phyloP scores from a whole-genome alignment of 257 asterid genomes.

The Asclepias syriaca region DNA sequence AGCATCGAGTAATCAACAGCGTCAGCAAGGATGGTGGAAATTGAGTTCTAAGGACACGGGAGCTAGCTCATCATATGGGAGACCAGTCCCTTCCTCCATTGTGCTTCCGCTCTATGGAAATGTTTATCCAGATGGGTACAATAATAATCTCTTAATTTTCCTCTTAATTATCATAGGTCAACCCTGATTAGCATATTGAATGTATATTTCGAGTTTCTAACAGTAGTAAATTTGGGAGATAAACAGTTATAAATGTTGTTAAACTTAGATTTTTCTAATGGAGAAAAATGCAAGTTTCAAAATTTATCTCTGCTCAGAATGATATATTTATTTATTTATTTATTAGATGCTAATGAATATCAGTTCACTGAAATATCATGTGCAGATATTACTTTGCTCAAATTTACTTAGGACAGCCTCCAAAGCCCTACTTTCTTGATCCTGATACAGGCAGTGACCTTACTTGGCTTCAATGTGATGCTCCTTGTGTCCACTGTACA shows the following conservation, averaged over 20 bases:
- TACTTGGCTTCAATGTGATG: conserved; percentile 98
- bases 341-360: neutral
- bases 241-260: neutral
- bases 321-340: neutral
- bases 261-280: too few species aligned
- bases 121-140: conserved; percentile 91
- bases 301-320: neutral
- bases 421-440: conserved; percentile 93
- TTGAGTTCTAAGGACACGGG: conserved; percentile 31
- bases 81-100: conserved; percentile 44
- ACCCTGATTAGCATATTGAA: neutral
- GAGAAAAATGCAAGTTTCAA: neutral
- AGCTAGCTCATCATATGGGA: conserved; percentile 23
- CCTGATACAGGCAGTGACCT: conserved; percentile 99
- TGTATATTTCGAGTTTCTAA: neutral
- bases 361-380: conserved; percentile 6
- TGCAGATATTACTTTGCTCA: conserved; percentile 84
- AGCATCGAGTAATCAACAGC: conserved; percentile 24
- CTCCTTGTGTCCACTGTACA: conserved; percentile 94
- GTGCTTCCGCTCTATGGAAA: conserved; percentile 74
- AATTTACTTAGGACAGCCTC: conserved; percentile 74
- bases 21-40: conserved; percentile 55
- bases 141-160: neutral
- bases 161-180: neutral
- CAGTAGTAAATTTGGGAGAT: neutral